Percentiles rank a stretch among this genome's conserved stretches.
Evolutionary conservation across 495 filamentous ascomycete species (phyloP).

Genomic region (Chlorociboria aeruginascens): DNA sequence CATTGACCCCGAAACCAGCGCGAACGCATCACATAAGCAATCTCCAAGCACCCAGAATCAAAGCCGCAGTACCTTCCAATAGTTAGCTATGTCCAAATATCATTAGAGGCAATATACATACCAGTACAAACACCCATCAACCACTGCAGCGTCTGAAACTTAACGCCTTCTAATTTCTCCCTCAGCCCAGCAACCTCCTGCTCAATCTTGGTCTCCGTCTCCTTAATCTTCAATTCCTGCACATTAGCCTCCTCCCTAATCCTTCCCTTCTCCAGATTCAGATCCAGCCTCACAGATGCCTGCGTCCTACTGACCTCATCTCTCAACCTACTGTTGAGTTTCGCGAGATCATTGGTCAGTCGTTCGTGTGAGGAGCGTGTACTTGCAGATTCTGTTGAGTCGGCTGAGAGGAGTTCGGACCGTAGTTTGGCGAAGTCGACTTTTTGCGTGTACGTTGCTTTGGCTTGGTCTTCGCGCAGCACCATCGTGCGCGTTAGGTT

Average conservation of each 20-base stretch:
- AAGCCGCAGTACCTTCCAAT: conserved; percentile 53
- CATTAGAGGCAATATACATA: conserved; percentile 1
- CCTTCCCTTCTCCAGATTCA: conserved; percentile 94
- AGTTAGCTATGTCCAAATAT: conserved; percentile 22
- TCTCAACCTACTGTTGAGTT: conserved; percentile 73
- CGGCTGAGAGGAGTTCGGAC: conserved; percentile 80
- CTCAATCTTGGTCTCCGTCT: conserved; percentile 97
- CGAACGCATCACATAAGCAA: conserved; percentile 46
- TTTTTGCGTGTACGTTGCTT: conserved; percentile 92
- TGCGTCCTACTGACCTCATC: conserved; percentile 94
- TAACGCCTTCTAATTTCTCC: conserved; percentile 90
- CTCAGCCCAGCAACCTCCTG: conserved; percentile 87
- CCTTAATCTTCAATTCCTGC: conserved; percentile 96
- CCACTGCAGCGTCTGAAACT: conserved; percentile 97
- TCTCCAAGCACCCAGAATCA: conserved; percentile 93
- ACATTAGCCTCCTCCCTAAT: conserved; percentile 95
- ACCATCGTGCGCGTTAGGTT: conserved; percentile 99
- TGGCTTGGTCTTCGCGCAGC: conserved; percentile 78
- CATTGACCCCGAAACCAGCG: background rate
- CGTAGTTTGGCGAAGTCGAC: conserved; percentile 99
- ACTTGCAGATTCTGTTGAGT: conserved; percentile 79
- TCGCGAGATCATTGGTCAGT: conserved; percentile 85
- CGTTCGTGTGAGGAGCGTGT: conserved; percentile 87
- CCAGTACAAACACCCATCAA: conserved; percentile 92
- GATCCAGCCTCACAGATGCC: conserved; percentile 77